Evolutionary conservation across 805 yeast species (phyloP), one percentile per base, ranked within the genome.

Genomic region (Lipomyces yamanashiensis): DNA sequence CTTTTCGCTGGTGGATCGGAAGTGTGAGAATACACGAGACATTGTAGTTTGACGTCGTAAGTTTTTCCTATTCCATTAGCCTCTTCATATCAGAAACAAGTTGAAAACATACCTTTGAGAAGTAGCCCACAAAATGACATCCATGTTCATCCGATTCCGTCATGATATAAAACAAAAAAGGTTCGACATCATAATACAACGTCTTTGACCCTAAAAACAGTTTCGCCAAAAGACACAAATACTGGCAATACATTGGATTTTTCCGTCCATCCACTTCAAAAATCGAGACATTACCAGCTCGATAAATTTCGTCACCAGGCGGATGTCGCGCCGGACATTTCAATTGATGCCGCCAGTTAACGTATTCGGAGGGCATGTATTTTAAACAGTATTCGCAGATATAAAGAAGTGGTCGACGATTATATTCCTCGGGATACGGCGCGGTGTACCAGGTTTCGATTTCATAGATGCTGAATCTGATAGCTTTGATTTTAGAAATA

Each of bases 221-320:
- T 74, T 93, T 95, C 1, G 98, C 96, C 68, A 95, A 75, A 49
- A 93, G 79, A 78, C 99, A 95, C 60, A 95, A 76, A 73, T 91
- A 92, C 74, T 92, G 97, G 75, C 98, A 92, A 73, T 88, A 93
- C 57, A 83, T 81, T 15, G 87, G 86, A 71, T 89, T 86, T 66
- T 88, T 89, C 41, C 96, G 79, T 0, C 99, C 99, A 73, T 95
- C 98, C 19, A 95, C 86, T 75, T 95, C 98, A 84, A 92, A 95
- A 44, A 95, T 82, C 52, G 96, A 85, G 23, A 81, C 78, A 67
- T 81, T 74, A 59, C 85, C 86, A 69, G 88, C 88, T 58, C 97
- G 81, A 72, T 95, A 95, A 28, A 93, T 89, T 71, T 93, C 97
- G 73, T 85, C 86, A 0, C 98, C 98, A 0, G 98, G 98, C 1